A percentile compares a stretch with the other conserved stretches of the same genome.
Conservation (phyloP, 805 yeast genomes). For the Kodamaea hsintzibuensis region DNA sequence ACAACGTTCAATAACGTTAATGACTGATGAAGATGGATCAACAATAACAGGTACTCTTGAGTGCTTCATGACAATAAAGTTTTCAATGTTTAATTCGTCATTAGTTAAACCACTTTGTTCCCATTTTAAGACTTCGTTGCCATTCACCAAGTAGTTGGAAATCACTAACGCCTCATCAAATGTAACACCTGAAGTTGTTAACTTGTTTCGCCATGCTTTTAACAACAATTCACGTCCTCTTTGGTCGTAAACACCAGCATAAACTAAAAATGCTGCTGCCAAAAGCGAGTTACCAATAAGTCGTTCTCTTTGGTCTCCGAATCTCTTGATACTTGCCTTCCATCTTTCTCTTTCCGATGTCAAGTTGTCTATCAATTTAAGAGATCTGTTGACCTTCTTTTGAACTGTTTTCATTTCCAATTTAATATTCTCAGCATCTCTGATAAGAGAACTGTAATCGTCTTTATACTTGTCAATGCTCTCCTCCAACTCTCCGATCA, state of each 20-base stretch:
- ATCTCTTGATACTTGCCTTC: constrained; percentile 58
- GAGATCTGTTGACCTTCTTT: constrained; percentile 60
- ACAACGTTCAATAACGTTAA: constrained; percentile 4
- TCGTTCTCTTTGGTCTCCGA: constrained; percentile 43
- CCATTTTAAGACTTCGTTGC: constrained; percentile 52
- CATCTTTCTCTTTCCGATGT: constrained; percentile 73
- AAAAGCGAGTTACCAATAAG: constrained; percentile 68
- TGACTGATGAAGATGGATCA: constrained; percentile 59
- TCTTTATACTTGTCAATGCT: constrained; percentile 69
- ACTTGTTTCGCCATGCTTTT: constrained; percentile 34
- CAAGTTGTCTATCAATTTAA: constrained; percentile 59
- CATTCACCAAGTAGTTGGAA: constrained; percentile 38
- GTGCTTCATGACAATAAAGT: constrained; percentile 52
- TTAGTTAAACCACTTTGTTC: constrained; percentile 49
- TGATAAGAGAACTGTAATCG: constrained; percentile 69
- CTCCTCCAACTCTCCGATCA: constrained; percentile 72
- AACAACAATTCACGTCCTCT: constrained; percentile 39
- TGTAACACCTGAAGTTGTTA: constrained; percentile 37
- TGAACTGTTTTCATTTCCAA: constrained; percentile 66
- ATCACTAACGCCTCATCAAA: constrained; percentile 38
- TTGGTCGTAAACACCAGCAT: constrained; percentile 61
- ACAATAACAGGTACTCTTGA: constrained; percentile 56
- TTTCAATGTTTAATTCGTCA: constrained; percentile 65
- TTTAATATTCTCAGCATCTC: constrained; percentile 77
- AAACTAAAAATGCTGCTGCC: constrained; percentile 60